phyloP scores from a whole-genome alignment of 1,284 basidiomycete genomes.

The Calocybe gambosa region DNA sequence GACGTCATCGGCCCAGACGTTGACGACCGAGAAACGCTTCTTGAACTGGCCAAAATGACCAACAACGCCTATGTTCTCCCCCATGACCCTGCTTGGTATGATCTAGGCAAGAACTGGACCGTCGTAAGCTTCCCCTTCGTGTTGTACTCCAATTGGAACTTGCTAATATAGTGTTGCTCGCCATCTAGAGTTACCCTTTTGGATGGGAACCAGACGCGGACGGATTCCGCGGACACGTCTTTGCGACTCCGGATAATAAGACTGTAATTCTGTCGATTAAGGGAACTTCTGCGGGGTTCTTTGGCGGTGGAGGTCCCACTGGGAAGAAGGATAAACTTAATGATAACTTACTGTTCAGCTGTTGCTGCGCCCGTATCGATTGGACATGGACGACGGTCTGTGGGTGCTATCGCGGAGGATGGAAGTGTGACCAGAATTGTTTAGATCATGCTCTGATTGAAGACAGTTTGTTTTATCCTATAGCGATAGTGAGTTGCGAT shows the following conservation, averaged over 20 bases:
- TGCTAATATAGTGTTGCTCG: background rate
- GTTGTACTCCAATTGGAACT: background rate
- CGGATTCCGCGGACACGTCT: constrained; percentile 89
- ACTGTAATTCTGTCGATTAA: constrained; percentile 92
- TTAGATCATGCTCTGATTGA: constrained; percentile 74
- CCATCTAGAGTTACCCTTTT: constrained; percentile 71
- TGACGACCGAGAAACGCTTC: constrained; percentile 69
- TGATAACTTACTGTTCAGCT: constrained; percentile 95
- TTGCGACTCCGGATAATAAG: constrained; percentile 75
- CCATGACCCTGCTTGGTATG: constrained; percentile 71
- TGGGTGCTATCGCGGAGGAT: constrained; percentile 79
- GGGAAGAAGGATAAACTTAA: constrained; percentile 89
- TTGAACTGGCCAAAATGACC: constrained; percentile 90
- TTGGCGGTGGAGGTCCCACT: constrained; percentile 83
- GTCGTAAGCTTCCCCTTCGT: constrained; percentile 14
- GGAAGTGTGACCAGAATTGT: constrained; percentile 82
- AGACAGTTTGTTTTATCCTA: constrained; percentile 86
- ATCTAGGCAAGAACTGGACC: constrained; percentile 62
- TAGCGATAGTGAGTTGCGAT: constrained; percentile 61
- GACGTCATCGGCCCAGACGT: constrained; percentile 66
- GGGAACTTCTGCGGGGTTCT: constrained; percentile 79
- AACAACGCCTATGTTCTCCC: constrained; percentile 81
- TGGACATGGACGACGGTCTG: constrained; percentile 97
- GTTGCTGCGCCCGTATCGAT: constrained; percentile 92
- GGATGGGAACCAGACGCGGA: constrained; percentile 90